Percentiles rank a stretch among this genome's conserved stretches.
Evolutionary conservation across 2,329 filamentous ascomycete species (phyloP).

Genomic region (Diplodia intermedia): DNA sequence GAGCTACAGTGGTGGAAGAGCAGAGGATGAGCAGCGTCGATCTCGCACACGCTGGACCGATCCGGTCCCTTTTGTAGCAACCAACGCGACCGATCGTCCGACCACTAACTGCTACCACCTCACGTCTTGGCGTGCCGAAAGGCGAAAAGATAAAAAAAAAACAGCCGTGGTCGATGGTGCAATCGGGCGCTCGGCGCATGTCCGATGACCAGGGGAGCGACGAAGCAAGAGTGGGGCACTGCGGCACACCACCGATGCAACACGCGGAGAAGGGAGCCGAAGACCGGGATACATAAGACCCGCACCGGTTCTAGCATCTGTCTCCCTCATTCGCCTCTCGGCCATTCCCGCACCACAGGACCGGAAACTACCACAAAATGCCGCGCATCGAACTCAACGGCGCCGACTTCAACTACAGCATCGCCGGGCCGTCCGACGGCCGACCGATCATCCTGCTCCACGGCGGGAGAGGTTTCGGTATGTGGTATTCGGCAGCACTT

Average conservation of each 20-base stretch:
- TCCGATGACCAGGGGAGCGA: too few species aligned
- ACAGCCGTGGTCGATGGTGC: constrained; percentile 18
- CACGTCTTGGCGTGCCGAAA: neutral
- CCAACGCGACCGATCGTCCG: neutral
- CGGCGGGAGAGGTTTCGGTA: constrained; percentile 49
- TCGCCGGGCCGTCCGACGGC: constrained; percentile 42
- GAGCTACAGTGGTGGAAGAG: neutral
- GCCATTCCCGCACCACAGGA: neutral
- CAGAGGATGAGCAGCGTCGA: neutral
- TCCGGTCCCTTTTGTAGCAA: constrained; percentile 20
- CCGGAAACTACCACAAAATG: neutral
- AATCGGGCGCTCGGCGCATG: constrained; percentile 23
- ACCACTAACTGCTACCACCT: neutral
- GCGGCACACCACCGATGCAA: neutral
- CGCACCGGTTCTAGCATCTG: neutral
- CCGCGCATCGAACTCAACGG: constrained; percentile 38
- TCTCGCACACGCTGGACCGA: neutral
- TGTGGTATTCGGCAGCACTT: neutral
- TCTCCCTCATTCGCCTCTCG: neutral
- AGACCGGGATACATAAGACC: constrained; percentile 14
- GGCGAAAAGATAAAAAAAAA: neutral
- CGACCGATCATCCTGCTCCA: constrained; percentile 50
- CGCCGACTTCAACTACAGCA: constrained; percentile 44
- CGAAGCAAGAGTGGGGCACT: constrained; percentile 25
- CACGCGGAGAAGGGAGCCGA: constrained; percentile 6